These are phyloP conservation scores for Botrytis porri DNA, from an alignment of 2,329 filamentous ascomycete genomes.

Conservation along the genomic window DNA sequence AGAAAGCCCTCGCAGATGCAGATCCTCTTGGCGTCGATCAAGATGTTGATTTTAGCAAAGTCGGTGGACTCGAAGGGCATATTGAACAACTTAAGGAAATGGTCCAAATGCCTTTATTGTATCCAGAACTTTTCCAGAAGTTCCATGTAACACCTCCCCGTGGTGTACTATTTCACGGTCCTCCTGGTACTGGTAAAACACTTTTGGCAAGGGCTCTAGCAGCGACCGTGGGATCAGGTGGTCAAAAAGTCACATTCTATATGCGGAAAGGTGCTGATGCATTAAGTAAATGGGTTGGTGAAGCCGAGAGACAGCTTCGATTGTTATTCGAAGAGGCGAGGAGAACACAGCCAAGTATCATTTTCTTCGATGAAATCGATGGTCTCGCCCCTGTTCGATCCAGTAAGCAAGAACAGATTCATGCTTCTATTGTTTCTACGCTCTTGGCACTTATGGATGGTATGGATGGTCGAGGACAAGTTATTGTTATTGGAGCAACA, in stretches of 20 bases:
- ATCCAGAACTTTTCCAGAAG: slow-evolving; percentile 87
- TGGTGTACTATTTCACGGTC: slow-evolving; percentile 94
- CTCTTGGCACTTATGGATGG: slow-evolving; percentile 94
- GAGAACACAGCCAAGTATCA: slow-evolving; percentile 95
- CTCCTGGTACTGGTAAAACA: slow-evolving; percentile 92
- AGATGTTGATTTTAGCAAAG: slow-evolving; percentile 89
- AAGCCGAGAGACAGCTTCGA: slow-evolving; percentile 91
- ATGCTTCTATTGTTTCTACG: slow-evolving; percentile 94
- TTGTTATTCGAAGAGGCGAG: slow-evolving; percentile 93
- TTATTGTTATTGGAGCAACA: slow-evolving; percentile 98
- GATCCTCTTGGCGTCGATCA: slow-evolving; percentile 92
- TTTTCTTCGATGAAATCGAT: slow-evolving; percentile 99
- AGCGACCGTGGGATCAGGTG: slow-evolving; percentile 83
- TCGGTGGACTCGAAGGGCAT: slow-evolving; percentile 87
- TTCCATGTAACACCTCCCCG: slow-evolving; percentile 93
- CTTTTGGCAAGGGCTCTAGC: slow-evolving; percentile 90
- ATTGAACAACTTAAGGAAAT: slow-evolving; percentile 99
- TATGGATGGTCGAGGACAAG: slow-evolving; percentile 96
- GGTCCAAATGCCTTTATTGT: slow-evolving; percentile 90
- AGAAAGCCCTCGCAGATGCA: slow-evolving; percentile 86
- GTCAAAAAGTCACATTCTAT: slow-evolving; percentile 96
- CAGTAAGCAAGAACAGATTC: slow-evolving; percentile 98
- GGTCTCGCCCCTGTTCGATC: slow-evolving; percentile 92
- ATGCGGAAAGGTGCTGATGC: slow-evolving; percentile 99
- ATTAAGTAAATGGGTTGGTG: slow-evolving; percentile 97